These are phyloP conservation scores for Beauveria sp. DNA, from an alignment of 2,329 filamentous ascomycete genomes.

Conservation along the genomic window DNA sequence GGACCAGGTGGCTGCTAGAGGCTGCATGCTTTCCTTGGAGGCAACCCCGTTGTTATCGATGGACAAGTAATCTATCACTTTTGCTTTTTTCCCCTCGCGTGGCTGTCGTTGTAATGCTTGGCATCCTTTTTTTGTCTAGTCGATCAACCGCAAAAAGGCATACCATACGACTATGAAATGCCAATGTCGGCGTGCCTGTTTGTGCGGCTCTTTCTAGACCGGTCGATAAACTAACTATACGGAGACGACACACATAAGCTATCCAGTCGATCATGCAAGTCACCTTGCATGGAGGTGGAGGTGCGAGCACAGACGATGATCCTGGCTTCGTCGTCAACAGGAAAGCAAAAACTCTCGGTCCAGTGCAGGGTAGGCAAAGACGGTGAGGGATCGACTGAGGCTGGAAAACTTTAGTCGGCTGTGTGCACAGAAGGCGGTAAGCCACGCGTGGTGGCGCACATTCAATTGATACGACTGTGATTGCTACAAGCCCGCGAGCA, in stretches of 20 bases:
- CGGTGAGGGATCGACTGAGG: background rate
- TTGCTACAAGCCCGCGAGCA: too few species aligned
- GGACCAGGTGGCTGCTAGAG: background rate
- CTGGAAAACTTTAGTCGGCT: background rate
- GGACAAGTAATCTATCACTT: background rate
- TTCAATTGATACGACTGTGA: background rate
- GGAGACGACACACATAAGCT: background rate
- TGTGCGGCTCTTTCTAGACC: constrained; percentile 1
- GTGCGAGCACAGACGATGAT: background rate
- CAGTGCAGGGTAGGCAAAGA: constrained; percentile 5
- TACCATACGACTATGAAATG: background rate
- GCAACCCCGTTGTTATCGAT: background rate
- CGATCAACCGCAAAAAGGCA: background rate
- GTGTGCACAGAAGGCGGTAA: background rate
- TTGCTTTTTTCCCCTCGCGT: constrained; percentile 3
- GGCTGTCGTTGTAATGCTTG: background rate
- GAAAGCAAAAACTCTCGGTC: background rate
- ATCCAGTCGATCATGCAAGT: constrained; percentile 8
- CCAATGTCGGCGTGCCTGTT: background rate
- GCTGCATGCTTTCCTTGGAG: background rate
- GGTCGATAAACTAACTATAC: background rate
- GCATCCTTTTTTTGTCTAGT: background rate
- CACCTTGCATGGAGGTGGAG: background rate
- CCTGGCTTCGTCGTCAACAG: background rate
- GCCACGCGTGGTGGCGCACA: background rate